phyloP scores from a whole-genome alignment of 331 rosid genomes.

The Quercus tomentella region DNA sequence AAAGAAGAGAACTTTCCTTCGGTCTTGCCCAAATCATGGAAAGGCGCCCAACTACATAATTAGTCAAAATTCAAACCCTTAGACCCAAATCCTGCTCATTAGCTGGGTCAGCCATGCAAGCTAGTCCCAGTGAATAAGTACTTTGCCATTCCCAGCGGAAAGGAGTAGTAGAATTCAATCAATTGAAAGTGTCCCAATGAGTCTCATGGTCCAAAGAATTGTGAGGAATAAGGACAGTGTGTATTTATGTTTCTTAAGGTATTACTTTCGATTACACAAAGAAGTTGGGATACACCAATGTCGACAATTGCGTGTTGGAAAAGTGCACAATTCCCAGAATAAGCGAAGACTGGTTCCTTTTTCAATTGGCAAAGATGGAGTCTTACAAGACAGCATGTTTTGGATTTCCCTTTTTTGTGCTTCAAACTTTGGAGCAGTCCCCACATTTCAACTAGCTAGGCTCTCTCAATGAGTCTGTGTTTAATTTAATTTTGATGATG shows the following conservation, averaged over 20 bases:
- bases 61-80: slow-evolving; percentile 31
- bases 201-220: slow-evolving; percentile 36
- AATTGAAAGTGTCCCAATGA: neutral
- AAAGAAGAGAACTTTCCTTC: no score
- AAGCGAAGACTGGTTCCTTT: slow-evolving; percentile 25
- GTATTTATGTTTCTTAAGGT: neutral
- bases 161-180: neutral
- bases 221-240: neutral
- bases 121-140: neutral
- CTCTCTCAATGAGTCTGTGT: neutral
- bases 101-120: slow-evolving; percentile 22
- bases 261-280: neutral
- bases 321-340: slow-evolving; percentile 38
- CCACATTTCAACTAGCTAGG: neutral
- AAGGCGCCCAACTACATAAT: slow-evolving; percentile 15
- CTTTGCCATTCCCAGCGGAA: slow-evolving; percentile 6
- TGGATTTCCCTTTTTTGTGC: slow-evolving; percentile 34
- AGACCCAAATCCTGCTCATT: neutral
- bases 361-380: slow-evolving; percentile 18
- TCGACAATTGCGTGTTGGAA: slow-evolving; percentile 21
- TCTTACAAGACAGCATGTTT: slow-evolving; percentile 33
- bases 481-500: neutral
- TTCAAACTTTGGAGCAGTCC: slow-evolving; percentile 7
- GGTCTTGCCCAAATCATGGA: neutral
- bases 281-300: slow-evolving; percentile 34